Evolutionary conservation across 2,329 filamentous ascomycete species (phyloP).

Genomic region (Acarospora socialis): DNA sequence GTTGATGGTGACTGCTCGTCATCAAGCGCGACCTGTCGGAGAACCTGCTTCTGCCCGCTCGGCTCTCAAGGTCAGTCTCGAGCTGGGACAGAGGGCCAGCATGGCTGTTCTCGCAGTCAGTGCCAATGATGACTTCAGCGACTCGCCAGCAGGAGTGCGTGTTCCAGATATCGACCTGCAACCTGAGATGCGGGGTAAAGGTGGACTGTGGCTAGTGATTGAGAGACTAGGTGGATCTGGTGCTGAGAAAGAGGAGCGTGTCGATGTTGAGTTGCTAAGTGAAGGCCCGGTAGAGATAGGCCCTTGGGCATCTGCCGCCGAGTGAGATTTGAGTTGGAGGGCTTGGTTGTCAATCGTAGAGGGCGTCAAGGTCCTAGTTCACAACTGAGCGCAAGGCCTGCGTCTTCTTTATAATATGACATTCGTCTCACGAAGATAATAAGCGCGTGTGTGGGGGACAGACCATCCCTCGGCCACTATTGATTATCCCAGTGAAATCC

Average conservation of each 20-base stretch:
- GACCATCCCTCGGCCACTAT: no score
- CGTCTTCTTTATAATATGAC: no score
- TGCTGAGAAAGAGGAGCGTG: slow-evolving; percentile 28
- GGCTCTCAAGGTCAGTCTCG: slow-evolving; percentile 56
- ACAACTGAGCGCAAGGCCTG: no score
- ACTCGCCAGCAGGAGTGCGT: slow-evolving; percentile 50
- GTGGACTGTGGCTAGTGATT: slow-evolving; percentile 64
- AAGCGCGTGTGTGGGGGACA: no score
- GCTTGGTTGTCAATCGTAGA: no score
- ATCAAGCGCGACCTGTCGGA: slow-evolving; percentile 16
- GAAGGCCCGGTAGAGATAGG: slow-evolving; percentile 25
- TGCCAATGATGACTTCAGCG: slow-evolving; percentile 60
- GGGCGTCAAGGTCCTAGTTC: no score
- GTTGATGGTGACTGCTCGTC: slow-evolving; percentile 42
- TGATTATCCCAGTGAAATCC: no score
- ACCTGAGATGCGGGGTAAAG: slow-evolving; percentile 40
- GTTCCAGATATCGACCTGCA: slow-evolving; percentile 63
- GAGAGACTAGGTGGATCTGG: slow-evolving; percentile 54
- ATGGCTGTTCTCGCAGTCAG: slow-evolving; percentile 51
- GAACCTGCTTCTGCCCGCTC: slow-evolving; percentile 19
- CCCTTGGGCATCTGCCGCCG: slow-evolving; percentile 20
- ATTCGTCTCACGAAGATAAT: no score
- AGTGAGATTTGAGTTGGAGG: no score
- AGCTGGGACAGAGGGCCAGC: slow-evolving; percentile 57
- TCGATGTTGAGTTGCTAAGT: slow-evolving; percentile 40